These are phyloP conservation scores for Echinochloa phyllopogon DNA, from an alignment of 176 grass and related monocot species.

Conservation along the genomic window DNA sequence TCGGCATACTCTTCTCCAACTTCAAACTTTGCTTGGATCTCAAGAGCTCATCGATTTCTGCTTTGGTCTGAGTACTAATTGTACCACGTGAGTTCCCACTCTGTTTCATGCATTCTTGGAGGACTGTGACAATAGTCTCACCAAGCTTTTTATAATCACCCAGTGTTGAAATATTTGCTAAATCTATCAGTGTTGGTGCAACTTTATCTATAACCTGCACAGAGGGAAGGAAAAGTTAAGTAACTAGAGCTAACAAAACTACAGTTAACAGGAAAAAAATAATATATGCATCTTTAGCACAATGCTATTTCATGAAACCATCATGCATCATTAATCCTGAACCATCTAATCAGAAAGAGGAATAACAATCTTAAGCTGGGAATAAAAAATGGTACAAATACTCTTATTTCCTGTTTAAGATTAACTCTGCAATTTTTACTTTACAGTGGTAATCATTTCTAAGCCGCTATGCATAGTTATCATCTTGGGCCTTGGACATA, in stretches of 20 bases:
- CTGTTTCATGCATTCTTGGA: constrained; percentile 75
- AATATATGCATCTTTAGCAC: neutral
- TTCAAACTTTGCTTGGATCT: constrained; percentile 82
- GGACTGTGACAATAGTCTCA: constrained; percentile 72
- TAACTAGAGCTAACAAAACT: constrained; percentile 13
- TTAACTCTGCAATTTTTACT: neutral
- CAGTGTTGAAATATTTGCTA: constrained; percentile 69
- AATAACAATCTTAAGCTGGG: constrained; percentile 16
- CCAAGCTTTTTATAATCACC: constrained; percentile 91
- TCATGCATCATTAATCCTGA: neutral
- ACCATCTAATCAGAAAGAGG: neutral
- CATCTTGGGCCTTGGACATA: constrained; percentile 27
- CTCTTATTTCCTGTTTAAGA: constrained; percentile 11
- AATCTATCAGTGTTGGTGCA: constrained; percentile 77
- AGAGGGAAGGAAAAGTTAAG: neutral
- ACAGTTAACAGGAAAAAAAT: neutral
- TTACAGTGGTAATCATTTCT: constrained; percentile 10
- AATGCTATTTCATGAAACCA: neutral
- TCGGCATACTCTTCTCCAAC: constrained; percentile 91
- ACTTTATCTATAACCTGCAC: constrained; percentile 89
- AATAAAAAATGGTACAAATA: constrained; percentile 24
- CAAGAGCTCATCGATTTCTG: constrained; percentile 83
- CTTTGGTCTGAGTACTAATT: constrained; percentile 67
- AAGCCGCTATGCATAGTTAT: constrained; percentile 10
- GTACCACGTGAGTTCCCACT: constrained; percentile 50